A percentile compares a stretch with the other conserved stretches of the same genome.
Conservation (phyloP, 805 yeast species). For the Ogataea henricii region DNA sequence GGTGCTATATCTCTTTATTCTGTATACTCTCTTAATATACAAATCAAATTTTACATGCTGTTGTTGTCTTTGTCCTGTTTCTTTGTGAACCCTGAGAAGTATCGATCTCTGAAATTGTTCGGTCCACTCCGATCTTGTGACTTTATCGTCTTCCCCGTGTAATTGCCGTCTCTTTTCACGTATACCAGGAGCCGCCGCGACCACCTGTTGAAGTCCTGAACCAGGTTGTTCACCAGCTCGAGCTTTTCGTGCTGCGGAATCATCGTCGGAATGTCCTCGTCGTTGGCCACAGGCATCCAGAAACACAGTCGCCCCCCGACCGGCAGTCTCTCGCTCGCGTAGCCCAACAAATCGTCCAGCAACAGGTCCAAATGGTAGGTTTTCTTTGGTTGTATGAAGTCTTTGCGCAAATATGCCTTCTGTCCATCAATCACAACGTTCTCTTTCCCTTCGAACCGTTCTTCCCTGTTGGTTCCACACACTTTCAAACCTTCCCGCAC, state of each 20-base stretch:
- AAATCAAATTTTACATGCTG: neutral
- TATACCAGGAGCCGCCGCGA: conserved; percentile 84
- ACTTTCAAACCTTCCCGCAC: conserved; percentile 94
- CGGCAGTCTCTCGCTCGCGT: conserved; percentile 71
- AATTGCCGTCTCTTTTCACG: conserved; percentile 56
- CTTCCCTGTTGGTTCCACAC: conserved; percentile 70
- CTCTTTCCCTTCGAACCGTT: conserved; percentile 72
- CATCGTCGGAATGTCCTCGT: conserved; percentile 56
- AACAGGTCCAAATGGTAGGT: conserved; percentile 80
- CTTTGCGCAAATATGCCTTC: conserved; percentile 72
- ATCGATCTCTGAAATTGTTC: conserved; percentile 73
- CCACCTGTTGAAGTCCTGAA: conserved; percentile 93
- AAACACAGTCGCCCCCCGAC: conserved; percentile 81
- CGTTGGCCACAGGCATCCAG: conserved; percentile 98
- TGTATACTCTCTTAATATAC: conserved; percentile 10
- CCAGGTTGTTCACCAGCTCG: conserved; percentile 70
- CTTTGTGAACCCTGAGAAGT: conserved; percentile 60
- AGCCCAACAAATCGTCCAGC: conserved; percentile 74
- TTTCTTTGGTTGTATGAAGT: conserved; percentile 90
- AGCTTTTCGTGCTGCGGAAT: conserved; percentile 80
- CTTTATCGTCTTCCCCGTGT: conserved; percentile 50
- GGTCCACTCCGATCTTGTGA: conserved; percentile 45
- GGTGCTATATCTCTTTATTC: conserved; percentile 9
- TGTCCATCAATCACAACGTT: conserved; percentile 74
- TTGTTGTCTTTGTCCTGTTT: conserved; percentile 2